phyloP scores from a whole-genome alignment of 2,329 filamentous ascomycete species.

The Herpotrichia juniperi region DNA sequence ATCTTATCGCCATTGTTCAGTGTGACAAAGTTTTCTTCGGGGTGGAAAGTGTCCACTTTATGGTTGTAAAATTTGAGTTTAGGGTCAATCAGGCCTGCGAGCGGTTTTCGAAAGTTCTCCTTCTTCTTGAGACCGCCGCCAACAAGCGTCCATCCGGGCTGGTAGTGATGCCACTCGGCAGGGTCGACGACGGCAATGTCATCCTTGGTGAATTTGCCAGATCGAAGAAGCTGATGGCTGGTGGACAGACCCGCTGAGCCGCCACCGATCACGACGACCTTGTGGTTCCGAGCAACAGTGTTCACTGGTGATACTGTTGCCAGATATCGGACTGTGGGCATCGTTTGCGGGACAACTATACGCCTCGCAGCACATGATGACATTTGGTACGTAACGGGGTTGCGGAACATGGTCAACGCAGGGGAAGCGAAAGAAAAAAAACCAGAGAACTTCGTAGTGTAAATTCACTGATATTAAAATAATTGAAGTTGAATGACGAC shows the following conservation, averaged over 20 bases:
- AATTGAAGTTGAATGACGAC: no score
- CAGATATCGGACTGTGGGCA: constrained; percentile 10
- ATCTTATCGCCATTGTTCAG: constrained; percentile 62
- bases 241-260: constrained; percentile 70
- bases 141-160: constrained; percentile 73
- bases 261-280: constrained; percentile 70
- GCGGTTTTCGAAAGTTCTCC: constrained; percentile 60
- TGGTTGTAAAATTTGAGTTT: constrained; percentile 67
- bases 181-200: constrained; percentile 72
- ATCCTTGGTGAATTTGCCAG: constrained; percentile 61
- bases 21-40: constrained; percentile 63
- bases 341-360: not conserved
- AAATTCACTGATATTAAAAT: no score
- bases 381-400: constrained; percentile 16
- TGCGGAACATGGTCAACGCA: constrained; percentile 7
- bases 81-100: constrained; percentile 61
- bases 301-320: constrained; percentile 35
- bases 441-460: not conserved
- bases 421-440: not conserved
- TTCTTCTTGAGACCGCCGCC: constrained; percentile 70
- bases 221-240: constrained; percentile 69
- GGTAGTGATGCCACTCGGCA: constrained; percentile 68
- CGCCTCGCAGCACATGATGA: constrained; percentile 3
- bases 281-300: constrained; percentile 58
- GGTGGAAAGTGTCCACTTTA: constrained; percentile 57